Base-by-base conservation (phyloP, 2,329 filamentous ascomycete species). In the Dactylellina drechsleri region DNA sequence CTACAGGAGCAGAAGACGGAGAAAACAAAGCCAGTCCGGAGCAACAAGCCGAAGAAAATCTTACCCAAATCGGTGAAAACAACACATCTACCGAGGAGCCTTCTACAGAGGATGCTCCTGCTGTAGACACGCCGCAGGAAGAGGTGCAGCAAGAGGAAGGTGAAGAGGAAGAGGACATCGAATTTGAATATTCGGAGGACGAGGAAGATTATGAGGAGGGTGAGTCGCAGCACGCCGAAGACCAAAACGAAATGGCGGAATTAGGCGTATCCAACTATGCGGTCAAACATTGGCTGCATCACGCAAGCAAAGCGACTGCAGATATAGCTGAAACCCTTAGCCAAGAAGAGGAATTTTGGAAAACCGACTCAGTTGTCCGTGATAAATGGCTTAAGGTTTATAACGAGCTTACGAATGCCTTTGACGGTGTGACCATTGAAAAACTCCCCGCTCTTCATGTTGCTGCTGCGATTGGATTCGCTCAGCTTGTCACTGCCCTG, bases 241-340 rank as follows among this genome's bases (percentile, higher is more conserved):
- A 59, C 7, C 62, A 67, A 31, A 20, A 23, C 10, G 50, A 52
- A 12, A 31, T 20, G 23, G 20, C 81, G 1, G 74, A 71, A 3
- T 77, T 79, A 2, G 77, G 72, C 13, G 81, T 79, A n/a, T 59
- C 81, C 16, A 77, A 79, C 6, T 84, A 84, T 18, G 80, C 82
- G 3, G 80, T 84, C 3, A 83, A 83, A 56, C 77, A 84, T 41
- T 84, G 83, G 83, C 78, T 84, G 2, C 78, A 81, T 4, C 83
- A 84, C 59, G 83, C 82, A 1, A 82, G 82, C 49, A 82, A 83
- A 57, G 83, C 83, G 16, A 84, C 83, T 0, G 72, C 79, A 2
- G 83, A 83, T 57, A 82, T 84, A n/a, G 82, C 82, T 0, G 83
- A 84, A 40, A 81, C 81, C 8, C 76, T 84, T 1, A 83, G 82